Conservation (phyloP, 352 stramenopile species). For the Peronospora belbahrii region DNA sequence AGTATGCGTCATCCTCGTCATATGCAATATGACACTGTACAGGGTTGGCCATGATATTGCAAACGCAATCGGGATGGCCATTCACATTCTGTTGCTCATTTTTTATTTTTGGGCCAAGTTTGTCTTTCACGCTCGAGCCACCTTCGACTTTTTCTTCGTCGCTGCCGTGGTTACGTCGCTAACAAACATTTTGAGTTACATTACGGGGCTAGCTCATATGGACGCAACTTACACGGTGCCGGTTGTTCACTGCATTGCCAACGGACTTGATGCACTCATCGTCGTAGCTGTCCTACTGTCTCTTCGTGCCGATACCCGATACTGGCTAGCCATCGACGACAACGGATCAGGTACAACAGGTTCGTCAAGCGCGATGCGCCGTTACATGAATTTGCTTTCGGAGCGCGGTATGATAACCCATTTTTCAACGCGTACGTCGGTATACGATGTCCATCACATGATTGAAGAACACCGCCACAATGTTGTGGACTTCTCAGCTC, state of each 20-base stretch:
- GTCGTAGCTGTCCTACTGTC: conserved; percentile 66
- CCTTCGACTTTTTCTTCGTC: conserved; percentile 82
- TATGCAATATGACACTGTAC: conserved; percentile 55
- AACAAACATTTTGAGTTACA: conserved; percentile 41
- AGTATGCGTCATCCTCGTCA: conserved; percentile 46
- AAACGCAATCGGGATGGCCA: conserved; percentile 41
- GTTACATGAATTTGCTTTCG: conserved; percentile 64
- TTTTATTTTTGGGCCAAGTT: conserved; percentile 84
- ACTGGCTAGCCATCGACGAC: conserved; percentile 82
- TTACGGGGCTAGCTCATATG: conserved; percentile 33
- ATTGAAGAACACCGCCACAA: conserved; percentile 80
- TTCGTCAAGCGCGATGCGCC: conserved; percentile 53
- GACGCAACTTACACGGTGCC: conserved; percentile 23
- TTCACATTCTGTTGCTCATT: conserved; percentile 44
- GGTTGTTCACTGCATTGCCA: conserved; percentile 42
- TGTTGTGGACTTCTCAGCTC: conserved; percentile 70
- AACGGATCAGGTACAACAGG: conserved; percentile 23
- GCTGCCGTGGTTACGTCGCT: conserved; percentile 39
- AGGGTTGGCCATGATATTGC: conserved; percentile 40
- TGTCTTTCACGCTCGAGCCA: conserved; percentile 58
- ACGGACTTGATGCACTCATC: conserved; percentile 48
- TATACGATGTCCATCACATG: conserved; percentile 86
- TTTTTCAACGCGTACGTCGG: conserved; percentile 80
- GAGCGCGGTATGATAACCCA: conserved; percentile 83
- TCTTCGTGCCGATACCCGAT: conserved; percentile 71